Percentiles rank a stretch among this genome's conserved stretches.
These are phyloP conservation scores for Candida fluviatilis DNA, from an alignment of 805 yeast genomes.

Conservation along the genomic window DNA sequence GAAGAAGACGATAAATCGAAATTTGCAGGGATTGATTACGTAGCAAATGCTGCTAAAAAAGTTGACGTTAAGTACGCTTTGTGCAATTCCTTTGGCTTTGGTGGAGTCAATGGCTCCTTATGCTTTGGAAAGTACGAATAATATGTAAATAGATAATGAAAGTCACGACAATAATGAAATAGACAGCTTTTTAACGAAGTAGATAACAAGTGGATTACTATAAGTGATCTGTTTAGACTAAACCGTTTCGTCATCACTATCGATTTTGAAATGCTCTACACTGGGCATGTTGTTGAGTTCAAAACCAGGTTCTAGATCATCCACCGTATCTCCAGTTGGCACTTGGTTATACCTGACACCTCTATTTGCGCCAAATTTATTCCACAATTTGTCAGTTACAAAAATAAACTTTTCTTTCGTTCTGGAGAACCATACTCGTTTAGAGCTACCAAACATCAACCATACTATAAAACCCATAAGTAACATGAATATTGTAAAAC, in stretches of 20 bases:
- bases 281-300: conserved; percentile 9
- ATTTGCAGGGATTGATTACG: conserved; percentile 54
- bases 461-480: conserved; percentile 22
- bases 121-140: conserved; percentile 34
- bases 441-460: conserved; percentile 30
- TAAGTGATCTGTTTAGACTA: no score
- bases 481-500: conserved; percentile 25
- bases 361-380: not conserved
- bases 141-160: not conserved
- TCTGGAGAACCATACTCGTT: conserved; percentile 11
- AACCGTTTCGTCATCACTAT: conserved; percentile 17
- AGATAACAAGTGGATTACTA: no score
- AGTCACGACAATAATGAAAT: not conserved
- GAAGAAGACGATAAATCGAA: conserved; percentile 38
- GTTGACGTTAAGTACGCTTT: conserved; percentile 54
- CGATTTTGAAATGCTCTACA: conserved; percentile 13
- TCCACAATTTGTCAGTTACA: not conserved
- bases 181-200: no score
- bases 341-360: not conserved
- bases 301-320: conserved; percentile 6
- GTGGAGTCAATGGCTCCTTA: conserved; percentile 88
- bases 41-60: conserved; percentile 41
- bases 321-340: not conserved
- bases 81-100: conserved; percentile 94
- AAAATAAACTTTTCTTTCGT: conserved; percentile 1